Evolutionary conservation across 2,329 filamentous ascomycete species (phyloP), one percentile per base, ranked within the genome.

Genomic region (Calonectria leucothoes): DNA sequence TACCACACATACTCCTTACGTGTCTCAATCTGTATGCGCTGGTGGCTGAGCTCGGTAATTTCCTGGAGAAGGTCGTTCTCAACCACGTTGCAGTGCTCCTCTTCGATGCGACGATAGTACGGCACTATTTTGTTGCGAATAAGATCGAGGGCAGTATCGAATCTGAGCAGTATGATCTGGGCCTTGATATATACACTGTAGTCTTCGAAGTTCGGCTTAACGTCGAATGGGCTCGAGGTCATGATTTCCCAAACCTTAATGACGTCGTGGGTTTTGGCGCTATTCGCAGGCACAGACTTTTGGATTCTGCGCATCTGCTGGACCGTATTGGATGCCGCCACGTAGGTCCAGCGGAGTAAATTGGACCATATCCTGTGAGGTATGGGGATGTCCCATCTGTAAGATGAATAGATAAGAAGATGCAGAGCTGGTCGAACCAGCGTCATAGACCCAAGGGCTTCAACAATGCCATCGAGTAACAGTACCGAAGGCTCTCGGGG

Each of bases 361-460:
- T 92, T 89, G 10, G 88, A 87, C 94, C 94, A 96, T 23, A 91
- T 87, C 6, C 87, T 81, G 8, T 81, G 78, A 0, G 91, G 84
- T 45, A 96, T 91, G 1, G 85, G 74, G 29, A 96, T 84, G 1
- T 85, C 75, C 82, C 93, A 94, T 8, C 86, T 85, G 1, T 84
- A 84, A 0, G 94, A 93, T 61, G 96, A 82, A 77, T 90, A 90
- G 72, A 93, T 88, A 15, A 95, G 84, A 0, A 93, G 79, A 49
- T 89, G 87, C 31, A 93, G 80, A 15, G 91, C 93, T 2, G 88
- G 85, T 0, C 87, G 81, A 5, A 95, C 86, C 69, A 93, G 87
- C 61, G 90, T 92, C 82, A 93, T 94, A 74, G 88, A 88, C n/a
- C 93, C 90, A 75, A 93, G 94, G 1, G 88, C 86, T 80, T 95